A percentile compares a stretch with the other conserved stretches of the same genome.
Conservation (phyloP, 768 basidiomycete species). For the Mycena polygramma region DNA sequence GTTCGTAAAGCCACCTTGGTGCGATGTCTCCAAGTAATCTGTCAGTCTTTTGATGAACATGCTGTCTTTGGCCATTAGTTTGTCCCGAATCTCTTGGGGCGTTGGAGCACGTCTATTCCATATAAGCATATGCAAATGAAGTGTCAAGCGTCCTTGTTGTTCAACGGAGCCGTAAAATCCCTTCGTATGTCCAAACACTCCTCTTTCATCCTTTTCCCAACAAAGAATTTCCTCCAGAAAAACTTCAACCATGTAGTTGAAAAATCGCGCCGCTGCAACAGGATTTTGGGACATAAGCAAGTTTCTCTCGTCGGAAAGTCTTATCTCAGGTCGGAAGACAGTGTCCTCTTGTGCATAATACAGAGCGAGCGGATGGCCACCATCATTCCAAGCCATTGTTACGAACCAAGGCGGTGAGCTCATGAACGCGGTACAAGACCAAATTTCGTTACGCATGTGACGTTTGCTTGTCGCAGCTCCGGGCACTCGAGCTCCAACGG, state of each 20-base stretch:
- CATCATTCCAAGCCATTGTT: background rate
- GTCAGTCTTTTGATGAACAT: slow-evolving; percentile 44
- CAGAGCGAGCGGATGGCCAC: background rate
- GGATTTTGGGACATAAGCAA: slow-evolving; percentile 40
- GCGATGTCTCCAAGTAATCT: slow-evolving; percentile 46
- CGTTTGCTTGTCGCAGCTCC: slow-evolving; percentile 38
- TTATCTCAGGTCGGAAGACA: background rate
- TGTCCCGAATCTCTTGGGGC: slow-evolving; percentile 51
- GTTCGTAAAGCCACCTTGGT: slow-evolving; percentile 48
- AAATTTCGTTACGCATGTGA: slow-evolving; percentile 28
- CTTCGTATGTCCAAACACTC: slow-evolving; percentile 45
- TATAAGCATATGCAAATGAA: slow-evolving; percentile 55
- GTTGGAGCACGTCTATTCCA: slow-evolving; percentile 48
- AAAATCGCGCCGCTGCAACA: slow-evolving; percentile 48
- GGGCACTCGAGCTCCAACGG: no score
- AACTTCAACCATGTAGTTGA: slow-evolving; percentile 46
- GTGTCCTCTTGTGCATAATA: slow-evolving; percentile 2
- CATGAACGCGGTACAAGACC: slow-evolving; percentile 2
- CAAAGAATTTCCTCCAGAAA: slow-evolving; percentile 46
- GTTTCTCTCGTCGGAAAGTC: background rate
- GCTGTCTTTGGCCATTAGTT: slow-evolving; percentile 38
- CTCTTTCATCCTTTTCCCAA: slow-evolving; percentile 27
- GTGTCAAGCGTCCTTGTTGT: slow-evolving; percentile 50
- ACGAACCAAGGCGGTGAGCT: slow-evolving; percentile 25
- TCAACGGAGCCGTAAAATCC: slow-evolving; percentile 52